Conservation (phyloP, 1,139 yeast genomes). For the Saccharomyces pastorianus region DNA sequence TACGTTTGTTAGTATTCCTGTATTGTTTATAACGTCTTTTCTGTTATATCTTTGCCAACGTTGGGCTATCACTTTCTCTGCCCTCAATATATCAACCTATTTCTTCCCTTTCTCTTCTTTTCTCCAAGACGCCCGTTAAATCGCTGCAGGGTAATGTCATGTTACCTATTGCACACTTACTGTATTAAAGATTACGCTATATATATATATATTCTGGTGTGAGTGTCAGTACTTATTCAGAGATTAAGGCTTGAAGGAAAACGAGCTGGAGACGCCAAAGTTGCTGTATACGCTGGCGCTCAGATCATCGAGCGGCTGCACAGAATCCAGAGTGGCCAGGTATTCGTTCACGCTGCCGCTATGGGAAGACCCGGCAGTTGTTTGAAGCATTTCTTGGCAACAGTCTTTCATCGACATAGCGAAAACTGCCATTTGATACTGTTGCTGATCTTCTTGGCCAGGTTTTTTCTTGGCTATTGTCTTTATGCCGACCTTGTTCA, state of each 20-base stretch:
- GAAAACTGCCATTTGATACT: slow-evolving; percentile 24
- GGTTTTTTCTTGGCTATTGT: slow-evolving; percentile 15
- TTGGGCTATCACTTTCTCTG: neutral
- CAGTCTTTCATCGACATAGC: slow-evolving; percentile 26
- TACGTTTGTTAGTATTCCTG: slow-evolving; percentile 10
- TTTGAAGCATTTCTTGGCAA: slow-evolving; percentile 41
- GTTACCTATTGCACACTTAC: neutral
- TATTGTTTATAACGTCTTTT: slow-evolving; percentile 4
- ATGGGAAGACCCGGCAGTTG: slow-evolving; percentile 41
- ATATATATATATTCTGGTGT: neutral
- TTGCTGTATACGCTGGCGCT: slow-evolving; percentile 88
- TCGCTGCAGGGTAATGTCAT: neutral
- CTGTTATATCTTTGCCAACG: neutral
- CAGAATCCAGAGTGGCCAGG: slow-evolving; percentile 40
- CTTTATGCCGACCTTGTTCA: slow-evolving; percentile 11
- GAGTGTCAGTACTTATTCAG: neutral
- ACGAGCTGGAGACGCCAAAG: slow-evolving; percentile 38
- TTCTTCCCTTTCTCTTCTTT: slow-evolving; percentile 2
- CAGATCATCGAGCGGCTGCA: slow-evolving; percentile 71
- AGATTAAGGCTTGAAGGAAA: neutral
- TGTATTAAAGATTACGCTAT: neutral
- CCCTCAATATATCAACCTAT: neutral
- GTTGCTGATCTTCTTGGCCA: slow-evolving; percentile 10
- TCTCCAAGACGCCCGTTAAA: neutral
- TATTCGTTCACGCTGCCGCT: slow-evolving; percentile 30